Base-by-base conservation (phyloP, 805 yeast genomes). In the Starmerella potacharoeniae region DNA sequence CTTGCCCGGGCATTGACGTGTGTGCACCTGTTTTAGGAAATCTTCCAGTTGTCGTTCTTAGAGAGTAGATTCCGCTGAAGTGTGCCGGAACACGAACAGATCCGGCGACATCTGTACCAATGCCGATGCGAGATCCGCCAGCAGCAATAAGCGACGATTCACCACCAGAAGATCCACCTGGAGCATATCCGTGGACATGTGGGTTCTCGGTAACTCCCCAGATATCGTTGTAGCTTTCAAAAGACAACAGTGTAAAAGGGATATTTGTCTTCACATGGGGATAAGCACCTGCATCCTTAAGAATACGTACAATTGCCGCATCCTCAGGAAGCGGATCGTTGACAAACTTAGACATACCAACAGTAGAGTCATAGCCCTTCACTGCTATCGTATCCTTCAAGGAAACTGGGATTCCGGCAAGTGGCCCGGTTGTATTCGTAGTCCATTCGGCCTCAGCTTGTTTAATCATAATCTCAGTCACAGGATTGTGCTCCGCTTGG, bases 341-440 rank as follows among this genome's bases (percentile, higher is more conserved):
- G 41, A 75, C 64, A 47, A 61, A 58, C 22, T 69, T 65, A 37
- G 78, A 76, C 59, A 73, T 74, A 3, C 80, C 79, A 22, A 74
- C 75, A 52, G 79, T 77, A 1, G 82, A 75, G 60, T 77, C 76
- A 53, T 70, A 75, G 43, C 81, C 83, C 46, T 68, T 71, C 55
- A 73, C 74, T 46, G 71, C 69, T 60, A 71, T 73, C 46, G 81
- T 81, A 59, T 81, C 86, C 63, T 82, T 82, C 52, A 81, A 65
- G 1, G 85, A 79, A 51, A 81, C 69, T 5, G 86, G 84, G 58
- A 82, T 66, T 3, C 86, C 86, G 40, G 82, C 84, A 52, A 81
- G 70, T 0, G 83, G 80, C 43, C 82, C 83, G 11, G 81, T 82
- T 49, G 77, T 73, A 16, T 71, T 67, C 59, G 73, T 72, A 1